Evolutionary conservation across 2,329 filamentous ascomycete genomes (phyloP).

Genomic region (Allantophomopsis lycopodina): DNA sequence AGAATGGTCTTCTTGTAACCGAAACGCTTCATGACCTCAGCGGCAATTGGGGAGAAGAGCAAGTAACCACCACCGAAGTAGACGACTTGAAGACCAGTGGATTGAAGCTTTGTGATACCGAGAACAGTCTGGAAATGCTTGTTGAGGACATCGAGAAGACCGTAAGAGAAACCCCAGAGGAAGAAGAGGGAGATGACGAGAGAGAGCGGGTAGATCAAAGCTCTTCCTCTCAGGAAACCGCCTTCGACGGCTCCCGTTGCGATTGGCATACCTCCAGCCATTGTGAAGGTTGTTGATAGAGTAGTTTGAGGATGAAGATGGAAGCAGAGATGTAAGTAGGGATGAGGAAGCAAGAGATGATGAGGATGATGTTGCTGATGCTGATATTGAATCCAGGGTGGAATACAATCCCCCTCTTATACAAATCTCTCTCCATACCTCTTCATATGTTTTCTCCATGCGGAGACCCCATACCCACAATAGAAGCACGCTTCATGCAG

Average conservation of each 20-base stretch:
- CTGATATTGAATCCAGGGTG: constrained; percentile 2
- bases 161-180: constrained; percentile 35
- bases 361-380: constrained; percentile 4
- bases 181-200: constrained; percentile 51
- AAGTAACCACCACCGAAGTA: constrained; percentile 58
- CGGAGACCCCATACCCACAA: too few relatives aligned
- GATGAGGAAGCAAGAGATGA: constrained; percentile 1
- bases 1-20: constrained; percentile 74
- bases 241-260: constrained; percentile 20
- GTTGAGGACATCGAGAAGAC: constrained; percentile 29
- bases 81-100: constrained; percentile 50
- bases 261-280: constrained; percentile 27
- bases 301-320: constrained; percentile 1
- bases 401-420: too few relatives aligned
- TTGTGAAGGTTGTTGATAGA: constrained; percentile 10
- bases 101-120: constrained; percentile 30
- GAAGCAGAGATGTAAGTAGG: background rate
- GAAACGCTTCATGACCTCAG: constrained; percentile 56
- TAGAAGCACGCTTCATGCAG: too few relatives aligned
- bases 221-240: constrained; percentile 22
- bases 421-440: too few relatives aligned
- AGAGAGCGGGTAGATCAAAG: constrained; percentile 32
- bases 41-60: constrained; percentile 52
- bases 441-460: too few relatives aligned
- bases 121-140: constrained; percentile 26